Percentiles rank a stretch among this genome's conserved stretches.
Evolutionary conservation across 306 rosid species (phyloP).

Genomic region (Rubus idaeus): DNA sequence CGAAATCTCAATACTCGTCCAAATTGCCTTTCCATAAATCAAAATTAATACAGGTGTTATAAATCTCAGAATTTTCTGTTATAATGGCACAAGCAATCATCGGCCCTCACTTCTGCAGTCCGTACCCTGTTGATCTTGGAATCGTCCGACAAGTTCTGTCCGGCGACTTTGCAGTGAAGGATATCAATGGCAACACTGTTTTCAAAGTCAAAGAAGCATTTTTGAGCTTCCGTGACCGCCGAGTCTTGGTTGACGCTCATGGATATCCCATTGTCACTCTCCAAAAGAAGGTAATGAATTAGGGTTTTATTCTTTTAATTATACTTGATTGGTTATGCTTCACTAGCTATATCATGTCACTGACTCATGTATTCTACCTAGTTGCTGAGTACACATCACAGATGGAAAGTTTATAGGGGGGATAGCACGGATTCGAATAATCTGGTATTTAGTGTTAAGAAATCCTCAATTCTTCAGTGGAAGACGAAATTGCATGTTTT

Average conservation of each 20-base stretch:
- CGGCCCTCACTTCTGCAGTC: conserved; percentile 41
- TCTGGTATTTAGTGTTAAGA: conserved; percentile 35
- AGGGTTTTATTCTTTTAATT: neutral
- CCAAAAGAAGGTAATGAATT: conserved; percentile 37
- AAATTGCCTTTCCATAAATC: neutral
- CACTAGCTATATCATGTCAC: neutral
- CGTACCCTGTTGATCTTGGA: conserved; percentile 38
- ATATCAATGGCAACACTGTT: conserved; percentile 37
- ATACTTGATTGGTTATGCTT: neutral
- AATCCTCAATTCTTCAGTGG: conserved; percentile 35
- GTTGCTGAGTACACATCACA: conserved; percentile 33
- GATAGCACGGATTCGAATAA: conserved; percentile 36
- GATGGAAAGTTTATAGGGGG: conserved; percentile 52
- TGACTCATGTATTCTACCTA: conserved; percentile 13
- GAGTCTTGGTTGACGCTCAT: conserved; percentile 39
- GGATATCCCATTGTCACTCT: conserved; percentile 42
- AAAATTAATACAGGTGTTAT: neutral
- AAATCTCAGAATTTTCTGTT: neutral
- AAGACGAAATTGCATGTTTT: conserved; percentile 46
- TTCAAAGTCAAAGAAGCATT: conserved; percentile 38
- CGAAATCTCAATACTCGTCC: neutral
- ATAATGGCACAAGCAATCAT: conserved; percentile 21
- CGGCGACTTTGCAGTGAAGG: conserved; percentile 41
- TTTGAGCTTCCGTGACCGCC: conserved; percentile 34
- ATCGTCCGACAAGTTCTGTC: conserved; percentile 36